phyloP scores from a whole-genome alignment of 192 early-diverging fungal genomes.

The Coemansia sp. region DNA sequence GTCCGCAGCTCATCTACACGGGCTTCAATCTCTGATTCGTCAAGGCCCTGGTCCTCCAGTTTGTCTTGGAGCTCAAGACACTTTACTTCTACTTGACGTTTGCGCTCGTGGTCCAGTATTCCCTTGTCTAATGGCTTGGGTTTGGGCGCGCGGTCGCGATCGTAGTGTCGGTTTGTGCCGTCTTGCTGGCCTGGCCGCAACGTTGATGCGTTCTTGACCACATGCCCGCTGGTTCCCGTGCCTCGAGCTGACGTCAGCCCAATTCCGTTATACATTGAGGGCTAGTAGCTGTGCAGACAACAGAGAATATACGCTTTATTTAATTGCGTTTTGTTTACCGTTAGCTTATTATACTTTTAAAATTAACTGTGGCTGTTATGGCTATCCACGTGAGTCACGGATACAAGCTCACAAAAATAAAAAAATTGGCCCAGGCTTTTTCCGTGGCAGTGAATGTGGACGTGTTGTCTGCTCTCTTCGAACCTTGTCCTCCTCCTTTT shows the following conservation, averaged over 20 bases:
- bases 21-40: slow-evolving; percentile 66
- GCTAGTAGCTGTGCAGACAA: not conserved
- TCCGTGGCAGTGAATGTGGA: not conserved
- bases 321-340: not conserved
- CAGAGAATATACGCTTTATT: not conserved
- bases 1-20: slow-evolving; percentile 63
- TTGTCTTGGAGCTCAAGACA: slow-evolving; percentile 78
- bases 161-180: slow-evolving; percentile 7
- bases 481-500: not conserved
- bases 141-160: slow-evolving; percentile 51
- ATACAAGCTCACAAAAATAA: not conserved
- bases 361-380: not conserved
- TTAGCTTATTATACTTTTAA: not conserved
- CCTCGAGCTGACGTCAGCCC: slow-evolving; percentile 77
- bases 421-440: slow-evolving; percentile 2
- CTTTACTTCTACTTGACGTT: slow-evolving; percentile 84
- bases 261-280: slow-evolving; percentile 74
- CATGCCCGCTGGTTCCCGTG: slow-evolving; percentile 94
- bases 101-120: slow-evolving; percentile 81
- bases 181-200: slow-evolving; percentile 68
- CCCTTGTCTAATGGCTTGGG: slow-evolving; percentile 42
- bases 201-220: slow-evolving; percentile 83
- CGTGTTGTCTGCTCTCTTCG: not conserved
- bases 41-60: slow-evolving; percentile 72
- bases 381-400: slow-evolving; percentile 1